These are phyloP conservation scores for Mycosphaerella arachidis DNA, from an alignment of 2,329 filamentous ascomycete species.

Conservation along the genomic window DNA sequence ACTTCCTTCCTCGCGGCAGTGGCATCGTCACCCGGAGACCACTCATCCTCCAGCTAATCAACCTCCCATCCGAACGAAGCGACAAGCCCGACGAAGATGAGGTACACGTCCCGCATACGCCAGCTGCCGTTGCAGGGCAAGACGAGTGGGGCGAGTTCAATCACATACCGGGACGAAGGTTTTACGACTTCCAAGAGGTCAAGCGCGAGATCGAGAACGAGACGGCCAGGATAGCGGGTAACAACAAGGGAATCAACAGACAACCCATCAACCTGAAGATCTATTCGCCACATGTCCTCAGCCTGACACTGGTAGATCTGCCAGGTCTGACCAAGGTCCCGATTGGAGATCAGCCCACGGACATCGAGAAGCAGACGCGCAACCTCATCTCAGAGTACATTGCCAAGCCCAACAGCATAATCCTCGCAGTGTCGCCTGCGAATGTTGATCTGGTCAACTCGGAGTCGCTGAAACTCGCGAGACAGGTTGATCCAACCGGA, in stretches of 20 bases:
- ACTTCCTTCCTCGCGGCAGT: constrained; percentile 92
- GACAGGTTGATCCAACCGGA: constrained; percentile 93
- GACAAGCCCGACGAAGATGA: constrained; percentile 65
- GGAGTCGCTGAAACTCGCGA: constrained; percentile 90
- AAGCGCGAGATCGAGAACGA: constrained; percentile 97
- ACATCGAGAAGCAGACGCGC: constrained; percentile 97
- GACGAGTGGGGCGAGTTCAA: constrained; percentile 92
- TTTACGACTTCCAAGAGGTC: constrained; percentile 88
- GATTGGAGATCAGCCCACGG: constrained; percentile 92
- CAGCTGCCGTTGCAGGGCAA: constrained; percentile 64
- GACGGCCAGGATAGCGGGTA: constrained; percentile 88
- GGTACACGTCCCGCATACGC: constrained; percentile 67
- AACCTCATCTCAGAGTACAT: constrained; percentile 98
- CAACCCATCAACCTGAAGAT: constrained; percentile 98
- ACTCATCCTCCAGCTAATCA: constrained; percentile 96
- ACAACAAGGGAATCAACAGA: constrained; percentile 96
- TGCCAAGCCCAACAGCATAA: constrained; percentile 96
- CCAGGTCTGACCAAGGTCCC: constrained; percentile 95
- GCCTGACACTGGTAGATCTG: constrained; percentile 91
- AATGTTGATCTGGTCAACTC: constrained; percentile 99
- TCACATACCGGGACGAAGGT: constrained; percentile 82
- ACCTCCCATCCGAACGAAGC: constrained; percentile 70
- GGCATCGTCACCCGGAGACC: constrained; percentile 94
- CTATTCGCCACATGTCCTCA: constrained; percentile 94
- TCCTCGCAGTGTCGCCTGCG: constrained; percentile 91